Evolutionary conservation across 2,329 filamentous ascomycete genomes (phyloP), one percentile per base, ranked within the genome.

Genomic region (Corinectria fuckeliana): DNA sequence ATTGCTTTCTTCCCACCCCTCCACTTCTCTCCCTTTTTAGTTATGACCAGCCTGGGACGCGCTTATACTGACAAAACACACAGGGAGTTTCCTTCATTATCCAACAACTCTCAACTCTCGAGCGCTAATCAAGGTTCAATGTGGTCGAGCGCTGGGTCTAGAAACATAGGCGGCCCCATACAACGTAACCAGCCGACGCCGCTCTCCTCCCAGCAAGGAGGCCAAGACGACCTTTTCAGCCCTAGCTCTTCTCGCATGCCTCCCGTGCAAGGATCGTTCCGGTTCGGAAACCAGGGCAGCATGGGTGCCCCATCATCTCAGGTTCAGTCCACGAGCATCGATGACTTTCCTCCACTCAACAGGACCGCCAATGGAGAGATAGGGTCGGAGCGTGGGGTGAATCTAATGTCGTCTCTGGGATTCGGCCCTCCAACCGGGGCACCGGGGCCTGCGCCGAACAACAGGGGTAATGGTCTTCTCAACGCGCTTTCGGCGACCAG

Each of bases 31-130:
- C 44, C 11, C 30, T 13, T 44, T 30, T 18, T 13, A 4, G 8
- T 21, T 16, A 30, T 50, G 4, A 13, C 16, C 7, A 4, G 21
- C 28, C 30, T 30, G 18, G 38, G 18, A 23, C 14, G 21, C 8
- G 23, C 32, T 54, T 39, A 18, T 30, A 21, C 47, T 39, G n/a
- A 57, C 47, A 18, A 34, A 28, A 21, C 28, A 36, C n/a, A n/a
- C 61, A 90, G 87, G 61, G 87, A 90, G 70, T 90, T 90, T 54
- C 87, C 87, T 8, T 88, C 86, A 20, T 75, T 90, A 66, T 88
- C 86, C 50, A 87, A 85, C 68, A 87, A 84, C 63, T 78, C 84
- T 42, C 84, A 85, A 68, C 74, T 86, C 41, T 76, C 81, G 25
- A 82, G 74, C 58, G 73, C 80, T 6, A 81, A 72, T 44, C 81